phyloP scores from a whole-genome alignment of 495 filamentous ascomycete genomes.

The Tuber calosporum region DNA sequence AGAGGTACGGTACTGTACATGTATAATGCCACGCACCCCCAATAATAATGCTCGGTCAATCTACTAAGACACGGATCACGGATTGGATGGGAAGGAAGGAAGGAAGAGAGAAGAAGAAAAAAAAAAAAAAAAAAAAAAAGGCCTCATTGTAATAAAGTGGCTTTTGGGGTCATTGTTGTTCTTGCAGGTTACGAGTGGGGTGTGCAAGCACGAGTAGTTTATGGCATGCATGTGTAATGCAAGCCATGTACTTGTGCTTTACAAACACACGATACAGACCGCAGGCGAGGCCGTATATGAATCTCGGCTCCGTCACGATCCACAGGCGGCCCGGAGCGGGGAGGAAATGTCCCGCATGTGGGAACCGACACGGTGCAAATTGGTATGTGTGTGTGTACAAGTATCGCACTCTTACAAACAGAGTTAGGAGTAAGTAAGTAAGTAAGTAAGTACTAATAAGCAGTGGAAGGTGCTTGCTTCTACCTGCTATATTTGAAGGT shows the following conservation, averaged over 20 bases:
- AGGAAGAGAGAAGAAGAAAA: neutral
- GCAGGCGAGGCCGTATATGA: neutral
- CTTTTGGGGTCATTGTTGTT: neutral
- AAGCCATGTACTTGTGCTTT: neutral
- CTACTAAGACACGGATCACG: neutral
- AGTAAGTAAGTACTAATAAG: neutral
- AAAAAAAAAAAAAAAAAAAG: neutral
- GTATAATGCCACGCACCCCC: neutral
- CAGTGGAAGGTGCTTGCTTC: neutral
- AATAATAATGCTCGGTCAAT: neutral
- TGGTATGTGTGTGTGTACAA: too few relatives aligned
- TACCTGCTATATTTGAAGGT: neutral
- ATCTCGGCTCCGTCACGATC: neutral
- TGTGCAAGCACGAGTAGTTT: neutral
- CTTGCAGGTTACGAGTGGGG: neutral
- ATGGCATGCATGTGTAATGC: neutral
- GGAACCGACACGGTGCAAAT: neutral
- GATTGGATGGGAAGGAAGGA: neutral
- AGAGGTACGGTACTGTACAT: too few relatives aligned
- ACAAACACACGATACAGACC: neutral
- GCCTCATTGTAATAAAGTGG: neutral
- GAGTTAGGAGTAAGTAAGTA: neutral
- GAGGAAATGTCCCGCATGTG: neutral
- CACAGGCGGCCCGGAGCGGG: neutral
- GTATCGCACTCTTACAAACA: neutral